phyloP scores from a whole-genome alignment of 306 rosid genomes.

The Prunus davidiana region DNA sequence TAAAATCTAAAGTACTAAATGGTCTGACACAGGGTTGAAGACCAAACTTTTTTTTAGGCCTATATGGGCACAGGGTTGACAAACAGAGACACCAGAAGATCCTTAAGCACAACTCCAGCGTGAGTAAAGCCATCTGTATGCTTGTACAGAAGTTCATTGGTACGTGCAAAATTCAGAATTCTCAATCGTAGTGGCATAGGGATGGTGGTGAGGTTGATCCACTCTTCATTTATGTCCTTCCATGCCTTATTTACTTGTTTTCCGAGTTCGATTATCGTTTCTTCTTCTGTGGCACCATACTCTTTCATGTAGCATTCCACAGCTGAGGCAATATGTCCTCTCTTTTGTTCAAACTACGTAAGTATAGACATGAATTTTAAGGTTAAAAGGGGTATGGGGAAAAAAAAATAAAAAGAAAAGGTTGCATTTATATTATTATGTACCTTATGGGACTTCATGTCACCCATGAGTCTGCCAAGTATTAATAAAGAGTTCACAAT shows the following conservation, averaged over 20 bases:
- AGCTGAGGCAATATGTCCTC: not conserved
- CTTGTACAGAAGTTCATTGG: conserved; percentile 23
- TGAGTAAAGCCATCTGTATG: conserved; percentile 28
- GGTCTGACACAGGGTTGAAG: too few species aligned
- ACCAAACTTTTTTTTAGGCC: not conserved
- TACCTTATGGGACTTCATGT: not conserved
- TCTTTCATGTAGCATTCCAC: conserved; percentile 9
- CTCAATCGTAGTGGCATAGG: conserved; percentile 8
- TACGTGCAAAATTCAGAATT: conserved; percentile 30
- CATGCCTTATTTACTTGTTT: not conserved
- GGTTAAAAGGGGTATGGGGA: not conserved
- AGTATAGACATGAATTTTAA: not conserved
- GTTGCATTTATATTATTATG: too few species aligned
- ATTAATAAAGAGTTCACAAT: not conserved
- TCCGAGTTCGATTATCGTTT: not conserved
- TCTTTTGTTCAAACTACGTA: conserved; percentile 1
- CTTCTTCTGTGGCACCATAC: not conserved
- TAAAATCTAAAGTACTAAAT: too few species aligned
- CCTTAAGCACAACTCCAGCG: not conserved
- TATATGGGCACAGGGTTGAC: not conserved
- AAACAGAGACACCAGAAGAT: not conserved
- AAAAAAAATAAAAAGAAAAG: too few species aligned
- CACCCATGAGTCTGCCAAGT: not conserved
- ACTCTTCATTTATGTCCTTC: conserved; percentile 37
- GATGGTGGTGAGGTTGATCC: not conserved